A percentile compares a stretch with the other conserved stretches of the same genome.
These are phyloP conservation scores for Hypoxylon sp. DNA, from an alignment of 2,329 filamentous ascomycete genomes.

Conservation along the genomic window DNA sequence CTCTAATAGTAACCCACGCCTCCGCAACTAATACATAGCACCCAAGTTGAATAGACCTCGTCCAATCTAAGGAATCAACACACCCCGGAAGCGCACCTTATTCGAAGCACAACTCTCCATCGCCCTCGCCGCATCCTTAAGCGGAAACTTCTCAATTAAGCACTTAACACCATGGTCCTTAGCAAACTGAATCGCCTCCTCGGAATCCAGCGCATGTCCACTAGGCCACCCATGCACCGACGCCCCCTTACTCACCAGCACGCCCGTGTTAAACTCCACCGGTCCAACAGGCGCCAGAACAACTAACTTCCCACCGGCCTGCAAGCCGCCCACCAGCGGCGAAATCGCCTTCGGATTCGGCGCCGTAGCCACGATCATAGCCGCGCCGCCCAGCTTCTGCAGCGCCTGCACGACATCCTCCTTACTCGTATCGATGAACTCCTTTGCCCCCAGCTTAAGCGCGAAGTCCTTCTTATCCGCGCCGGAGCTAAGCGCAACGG, in stretches of 20 bases:
- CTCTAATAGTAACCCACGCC: not conserved
- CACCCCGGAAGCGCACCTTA: slow-evolving; percentile 63
- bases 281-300: slow-evolving; percentile 68
- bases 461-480: slow-evolving; percentile 79
- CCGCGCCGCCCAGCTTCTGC: slow-evolving; percentile 71
- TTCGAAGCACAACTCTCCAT: slow-evolving; percentile 59
- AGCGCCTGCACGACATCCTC: slow-evolving; percentile 66
- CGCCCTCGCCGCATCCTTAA: slow-evolving; percentile 65
- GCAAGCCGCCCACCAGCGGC: slow-evolving; percentile 68
- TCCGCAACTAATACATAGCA: not conserved
- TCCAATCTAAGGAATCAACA: slow-evolving; percentile 59
- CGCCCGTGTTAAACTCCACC: slow-evolving; percentile 61
- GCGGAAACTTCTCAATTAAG: slow-evolving; percentile 74
- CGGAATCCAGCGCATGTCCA: slow-evolving; percentile 73
- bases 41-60: not conserved
- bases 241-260: slow-evolving; percentile 65
- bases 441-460: slow-evolving; percentile 70
- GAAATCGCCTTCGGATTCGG: slow-evolving; percentile 70
- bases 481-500: slow-evolving; percentile 77
- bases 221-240: slow-evolving; percentile 75
- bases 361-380: slow-evolving; percentile 73
- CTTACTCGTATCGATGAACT: slow-evolving; percentile 71
- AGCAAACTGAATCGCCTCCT: slow-evolving; percentile 77
- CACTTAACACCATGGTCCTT: slow-evolving; percentile 73
- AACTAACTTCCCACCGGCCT: slow-evolving; percentile 69